A percentile compares a stretch with the other conserved stretches of the same genome.
phyloP scores from a whole-genome alignment of 495 filamentous ascomycete genomes.

The Aspergillus baeticus region DNA sequence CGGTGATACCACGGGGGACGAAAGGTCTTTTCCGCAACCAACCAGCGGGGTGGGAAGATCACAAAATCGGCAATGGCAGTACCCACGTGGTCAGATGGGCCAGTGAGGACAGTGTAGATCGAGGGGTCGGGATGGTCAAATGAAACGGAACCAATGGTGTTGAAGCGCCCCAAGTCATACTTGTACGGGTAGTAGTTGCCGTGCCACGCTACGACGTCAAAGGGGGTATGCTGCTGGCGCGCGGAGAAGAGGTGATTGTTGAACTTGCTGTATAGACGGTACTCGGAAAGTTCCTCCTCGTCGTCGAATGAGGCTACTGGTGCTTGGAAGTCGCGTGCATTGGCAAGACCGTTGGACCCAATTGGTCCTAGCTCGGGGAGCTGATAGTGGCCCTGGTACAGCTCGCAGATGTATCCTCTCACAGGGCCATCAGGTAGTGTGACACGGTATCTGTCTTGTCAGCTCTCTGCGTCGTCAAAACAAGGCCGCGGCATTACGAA shows the following conservation, averaged over 20 bases:
- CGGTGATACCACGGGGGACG: constrained; percentile 82
- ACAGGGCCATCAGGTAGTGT: constrained; percentile 63
- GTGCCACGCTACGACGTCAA: constrained; percentile 85
- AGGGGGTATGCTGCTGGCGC: constrained; percentile 70
- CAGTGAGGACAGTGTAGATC: constrained; percentile 80
- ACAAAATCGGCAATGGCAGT: constrained; percentile 81
- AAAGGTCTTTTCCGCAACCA: constrained; percentile 75
- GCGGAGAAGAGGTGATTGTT: constrained; percentile 75
- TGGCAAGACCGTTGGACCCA: constrained; percentile 83
- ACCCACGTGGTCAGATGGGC: constrained; percentile 67
- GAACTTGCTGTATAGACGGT: constrained; percentile 73
- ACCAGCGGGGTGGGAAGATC: constrained; percentile 80
- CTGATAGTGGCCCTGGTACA: constrained; percentile 81
- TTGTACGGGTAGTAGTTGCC: constrained; percentile 78
- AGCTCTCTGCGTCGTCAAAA: constrained; percentile 34
- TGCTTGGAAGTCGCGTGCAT: constrained; percentile 84
- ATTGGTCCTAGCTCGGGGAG: constrained; percentile 90
- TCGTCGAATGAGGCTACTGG: constrained; percentile 77
- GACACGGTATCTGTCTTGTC: constrained; percentile 62
- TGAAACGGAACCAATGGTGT: constrained; percentile 68
- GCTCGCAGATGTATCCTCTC: constrained; percentile 82
- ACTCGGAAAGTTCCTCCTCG: constrained; percentile 42
- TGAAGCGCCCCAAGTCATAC: constrained; percentile 82
- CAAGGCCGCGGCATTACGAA: constrained; percentile 28
- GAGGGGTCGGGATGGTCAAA: constrained; percentile 82